Evolutionary conservation across 192 early-diverging fungal genomes (phyloP).

Genomic region (Lobosporangium transversale): DNA sequence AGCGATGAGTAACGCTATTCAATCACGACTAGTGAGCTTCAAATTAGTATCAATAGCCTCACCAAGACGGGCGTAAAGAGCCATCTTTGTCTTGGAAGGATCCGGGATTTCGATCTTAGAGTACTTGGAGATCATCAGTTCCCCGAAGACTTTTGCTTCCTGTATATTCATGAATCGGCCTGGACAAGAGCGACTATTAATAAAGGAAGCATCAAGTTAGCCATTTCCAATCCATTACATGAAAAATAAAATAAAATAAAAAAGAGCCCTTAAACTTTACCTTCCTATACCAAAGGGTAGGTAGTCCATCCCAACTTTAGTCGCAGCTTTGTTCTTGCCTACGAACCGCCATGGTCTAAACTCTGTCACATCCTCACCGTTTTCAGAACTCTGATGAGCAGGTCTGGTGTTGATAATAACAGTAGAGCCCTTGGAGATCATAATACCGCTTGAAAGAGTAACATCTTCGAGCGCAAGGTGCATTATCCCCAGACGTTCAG

Average conservation of each 20-base stretch:
- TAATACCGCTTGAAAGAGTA: constrained; percentile 41
- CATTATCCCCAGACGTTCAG: constrained; percentile 7
- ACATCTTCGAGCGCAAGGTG: too few species aligned
- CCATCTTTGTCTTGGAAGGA: constrained; percentile 10
- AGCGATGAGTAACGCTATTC: neutral
- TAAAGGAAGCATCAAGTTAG: neutral
- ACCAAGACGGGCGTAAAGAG: constrained; percentile 14
- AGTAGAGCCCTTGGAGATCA: constrained; percentile 28
- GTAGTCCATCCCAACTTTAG: constrained; percentile 47
- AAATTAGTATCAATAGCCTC: constrained; percentile 8
- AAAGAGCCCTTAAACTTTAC: constrained; percentile 42
- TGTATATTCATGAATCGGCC: constrained; percentile 36
- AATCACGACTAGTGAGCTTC: constrained; percentile 20
- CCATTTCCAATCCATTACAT: neutral
- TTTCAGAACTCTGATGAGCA: constrained; percentile 3
- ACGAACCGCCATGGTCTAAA: constrained; percentile 56
- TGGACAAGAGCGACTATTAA: constrained; percentile 40
- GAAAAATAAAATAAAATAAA: neutral
- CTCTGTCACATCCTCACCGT: constrained; percentile 37
- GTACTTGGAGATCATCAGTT: constrained; percentile 11
- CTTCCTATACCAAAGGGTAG: constrained; percentile 55
- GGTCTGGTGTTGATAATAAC: constrained; percentile 24
- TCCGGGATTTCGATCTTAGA: constrained; percentile 26
- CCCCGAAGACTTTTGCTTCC: constrained; percentile 15
- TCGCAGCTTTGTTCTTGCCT: constrained; percentile 29